Evolutionary conservation across 805 yeast species (phyloP), one percentile per base, ranked within the genome.

Genomic region (Starmerella tilneyi): DNA sequence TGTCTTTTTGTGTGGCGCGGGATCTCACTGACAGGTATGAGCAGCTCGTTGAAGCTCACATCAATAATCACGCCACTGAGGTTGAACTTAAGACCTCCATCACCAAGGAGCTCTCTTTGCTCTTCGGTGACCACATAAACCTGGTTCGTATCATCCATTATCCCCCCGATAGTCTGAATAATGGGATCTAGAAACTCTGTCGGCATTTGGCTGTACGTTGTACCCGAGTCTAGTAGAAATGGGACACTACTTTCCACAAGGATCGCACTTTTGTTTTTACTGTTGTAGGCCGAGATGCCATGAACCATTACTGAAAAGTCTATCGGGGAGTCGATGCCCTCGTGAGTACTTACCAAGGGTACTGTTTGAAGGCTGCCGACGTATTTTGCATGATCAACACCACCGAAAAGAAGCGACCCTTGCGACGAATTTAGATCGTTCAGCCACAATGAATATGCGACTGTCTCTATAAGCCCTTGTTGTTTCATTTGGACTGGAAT

Each of bases 151-250:
- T 21, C 22, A 22, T 46, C 44, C n/a, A 16, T 32, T 11, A 17
- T 22, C 11, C 54, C 56, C 1, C 50, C 52, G 1, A 56, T 16
- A 5, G 44, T 28, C 2, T 39, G 32, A 34, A 44, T 47, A 13
- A 56, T 17, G 1, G 54, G 50, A 3, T 27, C 38, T 0, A 50
- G 34, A 2, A 53, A 15, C 13, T 40, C 37, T 17, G 45, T 22
- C 3, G 79, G 79, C 31, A 75, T 58, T 52, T 70, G 71, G 16
- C 69, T 58, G 21, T 68, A 56, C 5, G 79, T 67, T 6, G 80
- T 67, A 16, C 81, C 79, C 0, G 79, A 68, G 57, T 78, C 82
- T 26, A 78, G 59, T 16, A 52, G 36, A 1, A 50, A 51, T 0
- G 55, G 55, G 9, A 50, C 9, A 8, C 45, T 39, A 23, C 52